These are phyloP conservation scores for Plasmopara viticola DNA, from an alignment of 352 stramenopile genomes.

Conservation along the genomic window DNA sequence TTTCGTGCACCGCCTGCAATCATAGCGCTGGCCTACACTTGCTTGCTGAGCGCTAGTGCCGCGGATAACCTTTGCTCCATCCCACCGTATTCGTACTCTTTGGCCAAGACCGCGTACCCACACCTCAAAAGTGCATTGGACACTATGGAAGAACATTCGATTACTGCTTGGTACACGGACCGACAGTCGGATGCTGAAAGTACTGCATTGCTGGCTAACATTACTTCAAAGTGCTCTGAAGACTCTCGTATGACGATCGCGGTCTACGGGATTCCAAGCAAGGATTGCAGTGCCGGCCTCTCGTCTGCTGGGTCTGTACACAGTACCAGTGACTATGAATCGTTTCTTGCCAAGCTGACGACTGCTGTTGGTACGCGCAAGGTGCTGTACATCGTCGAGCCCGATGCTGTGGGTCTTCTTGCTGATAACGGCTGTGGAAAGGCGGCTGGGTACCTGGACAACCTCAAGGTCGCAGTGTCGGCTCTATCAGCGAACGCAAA, in stretches of 20 bases:
- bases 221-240: conserved; percentile 31
- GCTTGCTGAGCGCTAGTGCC: conserved; percentile 1
- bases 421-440: conserved; percentile 36
- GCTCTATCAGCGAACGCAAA: conserved; percentile 49
- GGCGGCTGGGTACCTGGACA: conserved; percentile 39
- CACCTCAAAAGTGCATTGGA: conserved; percentile 26
- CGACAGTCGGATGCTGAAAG: conserved; percentile 23
- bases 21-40: conserved; percentile 12
- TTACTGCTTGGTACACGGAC: conserved; percentile 56
- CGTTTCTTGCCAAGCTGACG: conserved; percentile 37
- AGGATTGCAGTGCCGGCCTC: conserved; percentile 55
- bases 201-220: conserved; percentile 20
- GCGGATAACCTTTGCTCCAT: conserved; percentile 38
- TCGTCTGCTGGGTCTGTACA: conserved; percentile 34
- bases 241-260: conserved; percentile 45
- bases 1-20: conserved; percentile 10
- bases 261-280: conserved; percentile 61
- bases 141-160: conserved; percentile 34
- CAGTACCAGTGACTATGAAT: conserved; percentile 37
- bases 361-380: conserved; percentile 39
- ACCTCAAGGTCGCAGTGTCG: conserved; percentile 44
- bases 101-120: conserved; percentile 34
- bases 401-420: conserved; percentile 48
- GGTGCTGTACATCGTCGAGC: conserved; percentile 62
- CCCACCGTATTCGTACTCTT: conserved; percentile 24